Evolutionary conservation across 2,329 filamentous ascomycete species (phyloP).

Genomic region (Claviceps fusiformis): DNA sequence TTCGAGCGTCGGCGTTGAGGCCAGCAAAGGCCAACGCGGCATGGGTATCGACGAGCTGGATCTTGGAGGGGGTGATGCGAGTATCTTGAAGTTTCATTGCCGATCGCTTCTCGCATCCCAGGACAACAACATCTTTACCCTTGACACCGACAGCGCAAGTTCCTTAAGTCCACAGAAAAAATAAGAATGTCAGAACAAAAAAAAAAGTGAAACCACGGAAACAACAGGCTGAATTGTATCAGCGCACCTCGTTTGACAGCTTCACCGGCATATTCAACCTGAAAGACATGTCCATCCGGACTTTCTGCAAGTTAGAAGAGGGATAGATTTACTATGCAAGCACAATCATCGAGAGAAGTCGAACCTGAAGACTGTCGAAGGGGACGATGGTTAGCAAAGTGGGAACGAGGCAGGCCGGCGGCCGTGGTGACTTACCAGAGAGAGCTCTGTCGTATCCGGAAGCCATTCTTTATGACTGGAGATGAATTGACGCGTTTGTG

Average conservation of each 20-base stretch:
- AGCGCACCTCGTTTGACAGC: conserved; percentile 86
- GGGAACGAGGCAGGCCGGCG: conserved; percentile 2
- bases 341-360: neutral
- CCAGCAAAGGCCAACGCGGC: conserved; percentile 95
- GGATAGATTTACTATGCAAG: neutral
- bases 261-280: conserved; percentile 98
- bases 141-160: conserved; percentile 98
- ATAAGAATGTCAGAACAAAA: conserved; percentile 3
- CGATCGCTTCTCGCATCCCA: conserved; percentile 96
- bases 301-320: conserved; percentile 42
- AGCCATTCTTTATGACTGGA: conserved; percentile 43
- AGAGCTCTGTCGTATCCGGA: conserved; percentile 98
- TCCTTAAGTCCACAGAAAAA: conserved; percentile 34
- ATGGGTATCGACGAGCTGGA: conserved; percentile 88
- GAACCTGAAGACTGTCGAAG: conserved; percentile 67
- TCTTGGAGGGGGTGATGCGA: conserved; percentile 96
- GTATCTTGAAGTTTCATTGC: conserved; percentile 99
- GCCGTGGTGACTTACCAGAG: conserved; percentile 58
- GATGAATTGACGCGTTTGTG: neutral
- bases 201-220: conserved; percentile 7
- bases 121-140: conserved; percentile 82
- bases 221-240: neutral
- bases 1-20: conserved; percentile 93
- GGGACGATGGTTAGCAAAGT: conserved; percentile 24
- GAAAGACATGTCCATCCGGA: conserved; percentile 98